Evolutionary conservation across 805 yeast species (phyloP), one percentile per base, ranked within the genome.

Genomic region (Maudiozyma barnettii): DNA sequence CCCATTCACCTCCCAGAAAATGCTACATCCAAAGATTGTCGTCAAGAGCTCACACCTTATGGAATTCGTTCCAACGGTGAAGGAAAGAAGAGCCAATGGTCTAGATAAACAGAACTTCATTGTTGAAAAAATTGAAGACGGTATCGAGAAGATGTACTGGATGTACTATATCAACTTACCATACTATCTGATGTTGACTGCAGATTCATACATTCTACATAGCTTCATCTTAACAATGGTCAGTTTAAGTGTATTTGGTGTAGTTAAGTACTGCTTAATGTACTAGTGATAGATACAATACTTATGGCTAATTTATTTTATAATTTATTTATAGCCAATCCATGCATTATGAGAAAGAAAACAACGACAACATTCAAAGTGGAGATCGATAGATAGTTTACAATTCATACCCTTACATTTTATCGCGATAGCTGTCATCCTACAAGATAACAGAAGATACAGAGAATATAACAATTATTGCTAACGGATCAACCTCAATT

Each of bases 121-220:
- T n/a, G 19, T 44, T 13, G 60, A 63, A 29, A 59, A 53, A 49
- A 46, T 63, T 35, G 63, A 55, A 45, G 63, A 60, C 36, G 49
- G 61, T 21, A 48, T 64, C n/a, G 60, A 59, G 39, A 60, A 58
- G 37, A 49, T 70, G 18, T 71, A 69, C 51, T 72, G 75, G 75
- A 68, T 65, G 43, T 72, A 72, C 50, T 71, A 71, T 45, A 64
- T 71, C 22, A 74, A 72, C 52, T 52, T 71, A 42, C 76, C 76
- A 16, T 71, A 66, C 52, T 71, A 71, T 48, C 48, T 72, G 45
- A 68, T 72, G 74, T 69, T 73, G 21, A 53, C 64, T 3, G 66
- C 63, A 41, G 75, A 72, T 45, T 72, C 75, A 2, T 67, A 67
- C 44, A 53, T 67, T 14, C 51, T 72, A 16, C 76, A 70, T 53